A percentile compares a stretch with the other conserved stretches of the same genome.
These are phyloP conservation scores for grape (Vitis vinifera) DNA, from an alignment of 164 flowering plant species.

Conservation along the genomic window ASM3070453v1 NC_081816.1:6142001-6142500, in stretches of 20 bases:
- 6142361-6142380: conserved; percentile 71
- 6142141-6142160: conserved; percentile 83
- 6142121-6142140: conserved; percentile 75
- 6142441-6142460: conserved; percentile 76
- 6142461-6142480: conserved; percentile 75
- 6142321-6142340: conserved; percentile 78
- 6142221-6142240: conserved; percentile 79
- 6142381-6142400: conserved; percentile 61
- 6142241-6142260: conserved; percentile 72
- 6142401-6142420: conserved; percentile 48
- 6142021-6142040: conserved; percentile 85
- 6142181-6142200: conserved; percentile 74
- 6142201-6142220: conserved; percentile 89
- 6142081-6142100: conserved; percentile 79
- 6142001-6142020: conserved; percentile 83
- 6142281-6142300: conserved; percentile 82
- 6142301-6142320: conserved; percentile 66
- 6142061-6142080: conserved; percentile 75
- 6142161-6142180: conserved; percentile 81
- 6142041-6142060: conserved; percentile 81
- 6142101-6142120: conserved; percentile 69
- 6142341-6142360: conserved; percentile 84
- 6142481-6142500: conserved; percentile 62
- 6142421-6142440: conserved; percentile 60
- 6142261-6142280: conserved; percentile 81